Evolutionary conservation across 2,329 filamentous ascomycete species (phyloP).

Genomic region (Nemania serpens): DNA sequence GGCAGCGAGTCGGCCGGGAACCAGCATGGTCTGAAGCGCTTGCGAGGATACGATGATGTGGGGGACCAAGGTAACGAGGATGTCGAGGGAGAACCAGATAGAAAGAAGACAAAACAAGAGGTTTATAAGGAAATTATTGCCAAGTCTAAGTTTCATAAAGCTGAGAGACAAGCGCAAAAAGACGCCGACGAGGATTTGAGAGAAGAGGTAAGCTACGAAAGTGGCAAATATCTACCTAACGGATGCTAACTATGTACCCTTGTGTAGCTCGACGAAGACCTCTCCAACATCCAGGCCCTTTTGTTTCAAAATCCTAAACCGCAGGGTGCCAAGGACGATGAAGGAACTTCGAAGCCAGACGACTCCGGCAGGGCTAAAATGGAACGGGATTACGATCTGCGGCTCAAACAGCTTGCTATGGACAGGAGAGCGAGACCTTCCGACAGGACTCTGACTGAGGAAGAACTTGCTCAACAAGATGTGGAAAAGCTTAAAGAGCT

Average conservation of each 20-base stretch:
- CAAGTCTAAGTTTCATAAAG: conserved; percentile 95
- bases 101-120: conserved; percentile 94
- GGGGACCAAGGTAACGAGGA: conserved; percentile 57
- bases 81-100: conserved; percentile 76
- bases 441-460: conserved; percentile 87
- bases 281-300: conserved; percentile 75
- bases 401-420: conserved; percentile 79
- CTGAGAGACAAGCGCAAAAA: conserved; percentile 88
- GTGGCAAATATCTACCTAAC: background rate
- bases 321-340: conserved; percentile 41
- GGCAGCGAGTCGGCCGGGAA: conserved; percentile 61
- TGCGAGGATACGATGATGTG: conserved; percentile 54
- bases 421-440: conserved; percentile 86
- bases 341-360: conserved; percentile 42
- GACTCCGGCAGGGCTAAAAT: conserved; percentile 69
- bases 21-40: conserved; percentile 59
- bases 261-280: conserved; percentile 76
- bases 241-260: conserved; percentile 6
- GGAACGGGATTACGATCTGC: conserved; percentile 86
- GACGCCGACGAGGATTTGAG: conserved; percentile 87
- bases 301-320: conserved; percentile 57
- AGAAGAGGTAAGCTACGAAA: conserved; percentile 25
- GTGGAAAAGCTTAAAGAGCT: conserved; percentile 76
- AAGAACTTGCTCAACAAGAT: conserved; percentile 80
- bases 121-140: conserved; percentile 98